A percentile compares a stretch with the other conserved stretches of the same genome.
Evolutionary conservation across 2,329 filamentous ascomycete species (phyloP).

Genomic region (Paracorniculantispora psalliotae): DNA sequence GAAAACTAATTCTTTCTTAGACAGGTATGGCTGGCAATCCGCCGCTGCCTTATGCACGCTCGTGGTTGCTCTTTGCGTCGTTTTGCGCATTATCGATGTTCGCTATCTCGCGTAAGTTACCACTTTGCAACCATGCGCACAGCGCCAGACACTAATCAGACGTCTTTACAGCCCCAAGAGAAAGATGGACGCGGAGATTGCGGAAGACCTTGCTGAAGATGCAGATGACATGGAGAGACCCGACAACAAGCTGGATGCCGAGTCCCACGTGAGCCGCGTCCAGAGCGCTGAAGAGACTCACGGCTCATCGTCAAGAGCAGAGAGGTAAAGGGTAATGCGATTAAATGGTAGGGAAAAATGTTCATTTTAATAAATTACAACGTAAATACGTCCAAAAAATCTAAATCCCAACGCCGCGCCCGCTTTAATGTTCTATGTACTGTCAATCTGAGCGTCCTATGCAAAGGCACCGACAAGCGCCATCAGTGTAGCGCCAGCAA

Average conservation of each 20-base stretch:
- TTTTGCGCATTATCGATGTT: conserved; percentile 39
- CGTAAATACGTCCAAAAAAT: background rate
- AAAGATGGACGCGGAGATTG: conserved; percentile 7
- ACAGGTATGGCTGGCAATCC: conserved; percentile 45
- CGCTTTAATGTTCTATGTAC: background rate
- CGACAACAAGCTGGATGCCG: background rate
- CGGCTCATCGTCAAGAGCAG: background rate
- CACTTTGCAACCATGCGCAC: background rate
- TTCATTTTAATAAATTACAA: background rate
- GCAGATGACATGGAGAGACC: background rate
- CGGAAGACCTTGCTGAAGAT: background rate
- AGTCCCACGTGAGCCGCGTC: background rate
- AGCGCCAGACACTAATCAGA: background rate
- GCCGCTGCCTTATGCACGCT: conserved; percentile 39
- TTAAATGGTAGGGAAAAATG: background rate
- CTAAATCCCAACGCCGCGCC: conserved; percentile 6
- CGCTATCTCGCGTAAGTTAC: conserved; percentile 8
- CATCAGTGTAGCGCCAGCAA: conserved; percentile 63
- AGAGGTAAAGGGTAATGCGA: background rate
- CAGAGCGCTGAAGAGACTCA: background rate
- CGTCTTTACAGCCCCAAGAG: conserved; percentile 7
- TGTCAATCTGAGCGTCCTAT: conserved; percentile 26
- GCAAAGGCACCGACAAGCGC: conserved; percentile 69
- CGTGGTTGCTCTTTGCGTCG: conserved; percentile 40
- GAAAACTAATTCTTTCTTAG: conserved; percentile 18